phyloP scores from a whole-genome alignment of 331 rosid genomes.

The Pyrus hybrid region DNA sequence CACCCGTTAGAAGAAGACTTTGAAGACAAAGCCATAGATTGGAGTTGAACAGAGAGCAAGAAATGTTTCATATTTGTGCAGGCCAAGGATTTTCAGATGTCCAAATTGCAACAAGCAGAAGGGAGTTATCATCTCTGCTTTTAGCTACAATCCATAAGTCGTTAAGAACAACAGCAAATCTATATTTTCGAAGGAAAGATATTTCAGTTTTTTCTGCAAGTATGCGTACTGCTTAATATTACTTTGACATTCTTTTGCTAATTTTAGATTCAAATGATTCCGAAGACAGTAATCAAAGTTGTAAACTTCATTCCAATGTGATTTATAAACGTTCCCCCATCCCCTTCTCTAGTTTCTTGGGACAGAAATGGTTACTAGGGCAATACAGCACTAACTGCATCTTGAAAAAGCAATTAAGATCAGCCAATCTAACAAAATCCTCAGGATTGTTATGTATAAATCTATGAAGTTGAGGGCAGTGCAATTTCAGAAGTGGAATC shows the following conservation, averaged over 20 bases:
- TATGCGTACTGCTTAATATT: no score
- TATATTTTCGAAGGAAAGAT: background rate
- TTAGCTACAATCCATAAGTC: background rate
- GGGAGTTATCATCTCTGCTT: background rate
- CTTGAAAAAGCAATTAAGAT: background rate
- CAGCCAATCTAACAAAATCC: background rate
- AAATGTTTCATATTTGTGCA: background rate
- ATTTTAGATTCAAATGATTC: background rate
- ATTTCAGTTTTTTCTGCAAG: background rate
- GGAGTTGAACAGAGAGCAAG: constrained; percentile 1
- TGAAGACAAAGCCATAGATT: constrained; percentile 36
- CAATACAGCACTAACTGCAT: background rate
- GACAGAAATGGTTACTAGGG: background rate
- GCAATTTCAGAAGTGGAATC: constrained; percentile 13
- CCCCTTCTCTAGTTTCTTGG: background rate
- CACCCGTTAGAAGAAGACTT: constrained; percentile 37
- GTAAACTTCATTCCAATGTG: background rate
- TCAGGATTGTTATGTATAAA: background rate
- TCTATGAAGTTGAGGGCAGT: background rate
- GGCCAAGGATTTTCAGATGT: background rate
- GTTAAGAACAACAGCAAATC: background rate
- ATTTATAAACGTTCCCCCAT: background rate
- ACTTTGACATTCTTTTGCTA: background rate
- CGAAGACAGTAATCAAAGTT: background rate
- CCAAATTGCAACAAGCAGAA: background rate